Conservation (phyloP, 306 rosid genomes). For the Citrullus mucosospermus region DNA sequence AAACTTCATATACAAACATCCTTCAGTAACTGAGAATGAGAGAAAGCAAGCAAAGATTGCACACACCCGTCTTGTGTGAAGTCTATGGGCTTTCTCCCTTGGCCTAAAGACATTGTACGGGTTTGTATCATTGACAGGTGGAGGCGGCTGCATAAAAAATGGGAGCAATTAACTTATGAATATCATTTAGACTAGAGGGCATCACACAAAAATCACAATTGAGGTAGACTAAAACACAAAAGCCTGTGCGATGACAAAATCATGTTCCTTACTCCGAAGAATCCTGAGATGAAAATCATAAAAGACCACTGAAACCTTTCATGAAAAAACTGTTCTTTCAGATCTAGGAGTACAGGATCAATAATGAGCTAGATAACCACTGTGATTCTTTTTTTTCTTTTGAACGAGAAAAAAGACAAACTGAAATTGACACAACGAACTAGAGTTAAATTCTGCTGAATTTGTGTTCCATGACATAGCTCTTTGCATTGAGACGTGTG, state of each 20-base stretch:
- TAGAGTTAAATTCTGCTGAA: not conserved
- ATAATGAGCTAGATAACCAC: not conserved
- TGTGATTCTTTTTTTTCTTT: not conserved
- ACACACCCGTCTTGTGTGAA: slow-evolving; percentile 91
- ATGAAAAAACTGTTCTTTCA: not conserved
- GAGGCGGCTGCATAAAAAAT: slow-evolving; percentile 68
- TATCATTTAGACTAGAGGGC: not conserved
- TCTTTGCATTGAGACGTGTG: not conserved
- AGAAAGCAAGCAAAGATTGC: slow-evolving; percentile 11
- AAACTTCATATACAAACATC: slow-evolving; percentile 7
- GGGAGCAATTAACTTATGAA: not conserved
- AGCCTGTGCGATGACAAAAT: not conserved
- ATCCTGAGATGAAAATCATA: not conserved
- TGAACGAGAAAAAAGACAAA: not conserved
- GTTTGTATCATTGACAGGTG: slow-evolving; percentile 93
- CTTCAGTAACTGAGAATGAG: slow-evolving; percentile 12
- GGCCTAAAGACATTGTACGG: slow-evolving; percentile 99
- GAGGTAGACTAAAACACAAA: not conserved
- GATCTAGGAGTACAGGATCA: not conserved
- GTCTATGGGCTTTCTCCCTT: slow-evolving; percentile 96
- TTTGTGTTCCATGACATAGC: not conserved
- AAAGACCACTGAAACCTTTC: not conserved
- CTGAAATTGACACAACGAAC: not conserved
- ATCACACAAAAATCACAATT: not conserved
- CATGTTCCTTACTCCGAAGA: not conserved